Percentiles rank a stretch among this genome's conserved stretches.
Evolutionary conservation across 2,329 filamentous ascomycete genomes (phyloP).

Genomic region (Albifimbria verrucaria): DNA sequence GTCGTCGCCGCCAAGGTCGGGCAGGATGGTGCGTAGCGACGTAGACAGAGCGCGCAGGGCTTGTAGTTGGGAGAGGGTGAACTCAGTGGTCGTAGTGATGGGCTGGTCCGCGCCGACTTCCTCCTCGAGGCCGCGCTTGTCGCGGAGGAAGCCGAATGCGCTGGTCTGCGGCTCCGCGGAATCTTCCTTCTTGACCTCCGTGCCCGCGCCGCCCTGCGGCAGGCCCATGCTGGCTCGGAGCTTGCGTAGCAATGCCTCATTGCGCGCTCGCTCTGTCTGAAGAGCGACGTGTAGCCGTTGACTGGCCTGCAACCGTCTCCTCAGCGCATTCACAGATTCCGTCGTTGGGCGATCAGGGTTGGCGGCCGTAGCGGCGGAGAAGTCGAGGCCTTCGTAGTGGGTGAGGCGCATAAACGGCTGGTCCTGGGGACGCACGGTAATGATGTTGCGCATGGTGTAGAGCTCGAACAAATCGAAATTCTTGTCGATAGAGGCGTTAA

Average conservation of each 20-base stretch:
- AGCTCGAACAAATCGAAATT: constrained; percentile 87
- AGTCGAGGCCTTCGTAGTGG: constrained; percentile 74
- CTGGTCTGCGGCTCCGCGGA: constrained; percentile 7
- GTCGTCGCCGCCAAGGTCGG: constrained; percentile 47
- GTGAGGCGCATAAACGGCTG: constrained; percentile 75
- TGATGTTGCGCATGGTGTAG: constrained; percentile 82
- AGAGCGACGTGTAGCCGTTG: constrained; percentile 69
- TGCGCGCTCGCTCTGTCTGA: constrained; percentile 65
- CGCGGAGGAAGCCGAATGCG: constrained; percentile 55
- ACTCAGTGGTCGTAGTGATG: constrained; percentile 69
- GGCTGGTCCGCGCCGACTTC: constrained; percentile 51
- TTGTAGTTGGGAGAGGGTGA: constrained; percentile 80
- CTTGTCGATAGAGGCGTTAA: constrained; percentile 78
- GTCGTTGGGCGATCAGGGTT: constrained; percentile 46
- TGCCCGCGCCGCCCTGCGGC: constrained; percentile 14
- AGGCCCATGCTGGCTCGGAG: constrained; percentile 47
- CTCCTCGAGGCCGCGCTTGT: constrained; percentile 45
- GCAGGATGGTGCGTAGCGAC: constrained; percentile 61
- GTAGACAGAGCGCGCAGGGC: constrained; percentile 66
- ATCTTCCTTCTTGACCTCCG: constrained; percentile 21
- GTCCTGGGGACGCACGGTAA: constrained; percentile 66
- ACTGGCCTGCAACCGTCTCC: constrained; percentile 74
- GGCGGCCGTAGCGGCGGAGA: constrained; percentile 22
- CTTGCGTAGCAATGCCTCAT: constrained; percentile 65
- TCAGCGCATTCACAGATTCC: constrained; percentile 68